phyloP scores from a whole-genome alignment of 176 grass and related monocot genomes.

The Thalia dealbata region DNA sequence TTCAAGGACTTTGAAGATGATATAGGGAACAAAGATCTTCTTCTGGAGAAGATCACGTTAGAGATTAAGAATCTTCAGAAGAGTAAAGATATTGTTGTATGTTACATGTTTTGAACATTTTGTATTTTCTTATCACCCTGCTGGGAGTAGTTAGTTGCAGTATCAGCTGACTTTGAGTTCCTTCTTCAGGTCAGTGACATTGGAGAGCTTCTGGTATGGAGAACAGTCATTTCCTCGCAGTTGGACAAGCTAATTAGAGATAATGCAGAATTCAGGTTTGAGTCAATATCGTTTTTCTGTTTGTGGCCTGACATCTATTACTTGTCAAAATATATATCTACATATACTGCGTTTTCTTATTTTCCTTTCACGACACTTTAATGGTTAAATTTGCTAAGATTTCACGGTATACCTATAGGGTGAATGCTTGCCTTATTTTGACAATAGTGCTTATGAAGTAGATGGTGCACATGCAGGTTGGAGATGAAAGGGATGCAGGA shows the following conservation, averaged over 20 bases:
- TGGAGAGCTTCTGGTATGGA: slow-evolving; percentile 63
- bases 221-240: slow-evolving; percentile 48
- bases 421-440: background rate
- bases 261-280: slow-evolving; percentile 54
- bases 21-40: slow-evolving; percentile 50
- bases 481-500: slow-evolving; percentile 52
- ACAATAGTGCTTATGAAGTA: background rate
- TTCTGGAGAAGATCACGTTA: slow-evolving; percentile 52
- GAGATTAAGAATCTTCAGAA: slow-evolving; percentile 65
- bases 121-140: background rate
- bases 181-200: slow-evolving; percentile 53
- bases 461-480: slow-evolving; percentile 38
- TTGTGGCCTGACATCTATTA: background rate
- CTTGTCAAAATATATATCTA: no score
- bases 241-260: slow-evolving; percentile 54
- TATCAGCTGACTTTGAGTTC: slow-evolving; percentile 3
- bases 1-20: slow-evolving; percentile 94
- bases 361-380: no score
- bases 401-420: background rate
- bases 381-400: no score
- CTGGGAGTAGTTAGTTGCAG: no score
- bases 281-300: background rate
- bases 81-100: slow-evolving; percentile 42
- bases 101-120: slow-evolving; percentile 4
- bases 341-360: no score